Base-by-base conservation (phyloP, 1,284 basidiomycete genomes). In the Peniophora sp. region DNA sequence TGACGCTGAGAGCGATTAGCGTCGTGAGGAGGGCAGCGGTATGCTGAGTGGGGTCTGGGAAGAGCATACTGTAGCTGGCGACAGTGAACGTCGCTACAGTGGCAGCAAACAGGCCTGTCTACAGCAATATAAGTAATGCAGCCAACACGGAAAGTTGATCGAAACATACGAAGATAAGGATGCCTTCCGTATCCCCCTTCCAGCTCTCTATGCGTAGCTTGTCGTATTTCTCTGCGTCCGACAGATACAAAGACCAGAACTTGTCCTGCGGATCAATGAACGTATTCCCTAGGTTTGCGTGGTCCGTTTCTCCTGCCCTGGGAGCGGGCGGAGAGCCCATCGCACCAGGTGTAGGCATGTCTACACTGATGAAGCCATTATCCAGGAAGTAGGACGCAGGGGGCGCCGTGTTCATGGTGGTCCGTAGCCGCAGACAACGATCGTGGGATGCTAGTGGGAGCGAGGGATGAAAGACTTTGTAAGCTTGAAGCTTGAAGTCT, bases 1-100 rank as follows among this genome's bases (percentile, higher is more conserved):
- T 32, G 27, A 32, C 27, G 27, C 12, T 32, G 6, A 32, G 27
- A 6, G 27, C 27, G 27, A 32, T 32, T 32, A 32, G 27, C 12
- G 27, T 32, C 27, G 27, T 32, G 27, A 41, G 19, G 8, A 17
- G 38, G 8, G 38, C 38, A 6, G 38, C n/a, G 16, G 19, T n/a
- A 8, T 20, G 38, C n/a, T 41, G 8, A 17, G 6, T n/a, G 5
- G 19, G 38, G n/a, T 41, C n/a, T n/a, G 19, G 38, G 16, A 41
- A 41, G 8, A n/a, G n/a, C n/a, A 41, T 41, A 8, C 38, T 63
- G 55, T 72, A 72, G 53, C 69, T 70, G 52, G 74, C 67, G 10
- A 74, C 62, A 47, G 74, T 64, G 55, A 77, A 74, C 2, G 71
- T 63, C 2, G 74, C 74, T 35, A 74, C 58, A 35, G 69, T 71